Percentiles rank a stretch among this genome's conserved stretches.
Evolutionary conservation across 805 yeast genomes (phyloP).

Genomic region (Zygosaccharomyces bailii): DNA sequence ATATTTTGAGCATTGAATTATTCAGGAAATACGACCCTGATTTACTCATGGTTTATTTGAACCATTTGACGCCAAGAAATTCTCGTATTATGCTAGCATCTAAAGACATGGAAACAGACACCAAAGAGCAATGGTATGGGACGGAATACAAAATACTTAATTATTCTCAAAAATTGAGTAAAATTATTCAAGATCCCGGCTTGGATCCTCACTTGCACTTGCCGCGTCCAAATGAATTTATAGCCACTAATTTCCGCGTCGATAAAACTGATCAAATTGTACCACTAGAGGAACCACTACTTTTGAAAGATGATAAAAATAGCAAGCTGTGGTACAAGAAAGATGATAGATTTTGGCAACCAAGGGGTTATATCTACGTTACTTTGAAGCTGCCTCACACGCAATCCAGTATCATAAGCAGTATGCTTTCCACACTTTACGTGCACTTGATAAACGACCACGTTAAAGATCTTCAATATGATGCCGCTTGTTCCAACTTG

Average conservation of each 20-base stretch:
- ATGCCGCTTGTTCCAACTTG: constrained; percentile 81
- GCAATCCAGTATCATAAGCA: constrained; percentile 53
- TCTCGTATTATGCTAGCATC: constrained; percentile 55
- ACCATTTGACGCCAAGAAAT: constrained; percentile 53
- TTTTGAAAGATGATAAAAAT: constrained; percentile 48
- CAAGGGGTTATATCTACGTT: constrained; percentile 71
- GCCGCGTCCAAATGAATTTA: constrained; percentile 74
- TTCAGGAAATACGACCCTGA: constrained; percentile 57
- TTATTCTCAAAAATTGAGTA: constrained; percentile 41
- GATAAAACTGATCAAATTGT: constrained; percentile 38
- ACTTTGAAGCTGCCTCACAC: constrained; percentile 64
- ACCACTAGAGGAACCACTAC: constrained; percentile 54
- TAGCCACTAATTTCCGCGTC: constrained; percentile 75
- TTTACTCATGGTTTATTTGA: constrained; percentile 48
- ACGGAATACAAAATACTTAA: constrained; percentile 62
- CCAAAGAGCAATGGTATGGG: constrained; percentile 83
- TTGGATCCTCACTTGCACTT: constrained; percentile 44
- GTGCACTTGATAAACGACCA: constrained; percentile 72
- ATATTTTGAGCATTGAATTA: constrained; percentile 55
- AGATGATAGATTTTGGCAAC: constrained; percentile 85
- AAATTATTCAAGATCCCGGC: constrained; percentile 34
- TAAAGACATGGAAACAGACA: constrained; percentile 48
- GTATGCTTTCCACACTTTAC: constrained; percentile 58
- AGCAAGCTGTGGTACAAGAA: constrained; percentile 79
- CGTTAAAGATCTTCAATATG: constrained; percentile 67